These are phyloP conservation scores for Rhizophagus sp. DNA, from an alignment of 192 early-diverging fungal genomes.

Conservation along the genomic window DNA sequence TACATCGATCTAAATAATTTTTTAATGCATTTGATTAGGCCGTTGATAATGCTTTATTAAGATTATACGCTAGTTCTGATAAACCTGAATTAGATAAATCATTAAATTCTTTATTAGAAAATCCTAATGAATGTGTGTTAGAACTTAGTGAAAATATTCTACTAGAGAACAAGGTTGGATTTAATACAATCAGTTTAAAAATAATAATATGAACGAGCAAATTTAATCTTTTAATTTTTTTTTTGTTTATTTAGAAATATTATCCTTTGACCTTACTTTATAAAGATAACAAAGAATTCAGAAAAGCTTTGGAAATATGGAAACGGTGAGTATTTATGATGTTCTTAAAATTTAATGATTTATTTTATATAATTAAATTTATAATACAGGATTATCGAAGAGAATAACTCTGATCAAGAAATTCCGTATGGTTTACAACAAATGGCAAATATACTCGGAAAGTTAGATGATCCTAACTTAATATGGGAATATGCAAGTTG, in stretches of 20 bases:
- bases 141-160: conserved; percentile 52
- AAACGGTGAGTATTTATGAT: conserved; percentile 49
- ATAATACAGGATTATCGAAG: conserved; percentile 47
- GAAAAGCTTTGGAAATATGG: conserved; percentile 64
- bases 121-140: conserved; percentile 50
- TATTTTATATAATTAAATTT: background rate
- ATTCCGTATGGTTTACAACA: conserved; percentile 44
- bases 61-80: conserved; percentile 28
- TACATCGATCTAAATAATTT: background rate
- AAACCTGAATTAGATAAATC: conserved; percentile 27
- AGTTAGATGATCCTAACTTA: conserved; percentile 35
- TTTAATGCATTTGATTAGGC: conserved; percentile 27
- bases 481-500: conserved; percentile 55
- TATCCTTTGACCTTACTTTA: conserved; percentile 65
- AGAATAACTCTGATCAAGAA: conserved; percentile 54
- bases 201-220: background rate
- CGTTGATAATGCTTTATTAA: conserved; percentile 41
- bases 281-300: conserved; percentile 47
- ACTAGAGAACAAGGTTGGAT: conserved; percentile 42
- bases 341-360: background rate
- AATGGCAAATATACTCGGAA: conserved; percentile 44
- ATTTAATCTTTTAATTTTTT: background rate
- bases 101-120: conserved; percentile 36
- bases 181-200: background rate
- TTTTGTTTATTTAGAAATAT: conserved; percentile 41